Evolutionary conservation across 371 early-diverging fungal species (phyloP), one percentile per base, ranked within the genome.

Genomic region (Mucor plumbeus): DNA sequence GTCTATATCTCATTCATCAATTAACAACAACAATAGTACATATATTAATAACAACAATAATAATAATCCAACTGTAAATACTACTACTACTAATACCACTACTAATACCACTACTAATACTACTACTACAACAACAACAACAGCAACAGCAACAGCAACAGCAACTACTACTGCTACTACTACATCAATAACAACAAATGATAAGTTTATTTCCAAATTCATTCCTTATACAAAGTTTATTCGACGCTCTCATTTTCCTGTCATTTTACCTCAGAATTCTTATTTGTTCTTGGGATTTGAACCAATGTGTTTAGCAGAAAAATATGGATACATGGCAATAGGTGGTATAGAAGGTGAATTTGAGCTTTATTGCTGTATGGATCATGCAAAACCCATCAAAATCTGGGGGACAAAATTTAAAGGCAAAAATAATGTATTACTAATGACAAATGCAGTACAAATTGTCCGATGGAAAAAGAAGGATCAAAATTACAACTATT

Each of bases 251-350:
- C 61, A 79, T 13, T 86, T 77, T 53, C 73, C 72, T 13, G 73
- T 69, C 26, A 60, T 76, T 14, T 50, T 48, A 64, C 59, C 76
- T 57, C 67, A 71, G 36, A 60, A 72, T 39, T 54, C 85, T 13
- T 72, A 80, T 43, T 36, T 80, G 11, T 35, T 74, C 8, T 48
- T 80, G 4, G 69, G 67, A 7, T 80, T 78, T 69, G 80, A 81
- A 15, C 79, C 82, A 1, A 56, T 86, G 38, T 86, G 88, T 56
- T 38, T 88, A 31, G 82, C 81, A 7, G 79, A 82, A 44, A 79
- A 78, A 36, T 85, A 82, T 44, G 88, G 88, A 8, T 88, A 83
- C 60, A 78, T 88, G 71, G 86, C 79, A 7, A 76, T 84, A 36
- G 88, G 88, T 44, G 78, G 83, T 3, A 35, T 76, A 5, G 80